Percentiles rank a stretch among this genome's conserved stretches.
Conservation (phyloP, 495 filamentous ascomycete genomes). For the Podospora tetraspora region DNA sequence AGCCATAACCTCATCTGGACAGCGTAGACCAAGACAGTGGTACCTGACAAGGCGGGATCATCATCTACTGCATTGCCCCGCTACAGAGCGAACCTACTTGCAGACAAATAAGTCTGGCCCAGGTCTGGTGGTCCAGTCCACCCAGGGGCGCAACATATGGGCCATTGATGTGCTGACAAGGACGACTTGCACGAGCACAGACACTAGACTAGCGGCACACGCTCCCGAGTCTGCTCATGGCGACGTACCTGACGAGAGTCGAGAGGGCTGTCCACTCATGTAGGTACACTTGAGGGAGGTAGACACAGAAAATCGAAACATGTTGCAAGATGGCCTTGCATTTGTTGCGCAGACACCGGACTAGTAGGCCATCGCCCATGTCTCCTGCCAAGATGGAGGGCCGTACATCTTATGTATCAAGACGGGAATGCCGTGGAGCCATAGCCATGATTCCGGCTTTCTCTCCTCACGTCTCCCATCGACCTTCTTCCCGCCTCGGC, state of each 20-base stretch:
- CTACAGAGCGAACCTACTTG: too few species aligned
- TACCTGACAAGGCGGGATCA: too few species aligned
- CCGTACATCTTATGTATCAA: background rate
- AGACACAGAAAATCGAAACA: too few species aligned
- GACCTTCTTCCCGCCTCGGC: background rate
- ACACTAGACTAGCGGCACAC: background rate
- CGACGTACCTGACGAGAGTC: background rate
- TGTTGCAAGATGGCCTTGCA: background rate
- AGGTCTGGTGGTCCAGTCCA: too few species aligned
- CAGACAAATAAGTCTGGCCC: too few species aligned
- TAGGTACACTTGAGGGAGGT: too few species aligned
- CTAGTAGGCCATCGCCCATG: background rate
- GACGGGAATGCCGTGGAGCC: background rate
- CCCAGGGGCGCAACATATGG: background rate
- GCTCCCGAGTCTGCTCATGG: background rate
- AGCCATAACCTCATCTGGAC: too few species aligned
- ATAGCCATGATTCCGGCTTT: background rate
- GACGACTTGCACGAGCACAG: background rate
- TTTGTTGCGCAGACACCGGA: background rate
- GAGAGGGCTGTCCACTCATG: background rate
- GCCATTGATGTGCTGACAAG: background rate
- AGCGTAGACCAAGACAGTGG: too few species aligned
- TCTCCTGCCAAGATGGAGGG: background rate
- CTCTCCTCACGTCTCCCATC: background rate
- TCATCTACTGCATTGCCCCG: too few species aligned